Evolutionary conservation across 306 rosid species (phyloP), one percentile per base, ranked within the genome.

Genomic region (Abrus pulchellus): DNA sequence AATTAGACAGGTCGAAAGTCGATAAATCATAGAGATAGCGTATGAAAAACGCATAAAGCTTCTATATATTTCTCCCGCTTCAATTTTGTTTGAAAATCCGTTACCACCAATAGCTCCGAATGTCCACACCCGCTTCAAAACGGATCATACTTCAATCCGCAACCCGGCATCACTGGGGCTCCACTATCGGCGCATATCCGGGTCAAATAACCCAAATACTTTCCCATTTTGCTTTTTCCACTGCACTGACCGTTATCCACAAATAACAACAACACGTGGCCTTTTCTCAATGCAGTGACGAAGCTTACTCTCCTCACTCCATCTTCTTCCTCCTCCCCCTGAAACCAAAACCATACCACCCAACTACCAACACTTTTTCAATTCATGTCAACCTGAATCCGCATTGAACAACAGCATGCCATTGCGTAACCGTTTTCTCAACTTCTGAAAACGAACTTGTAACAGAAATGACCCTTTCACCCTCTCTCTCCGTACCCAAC

Each of bases 241-340:
- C 0, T 5, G 65, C 74, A 20, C 43, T n/a, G 67, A 72, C 81
- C 76, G 87, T 90, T 93, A 91, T 91, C 97, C 92, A 83, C 79
- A 80, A 88, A 83, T 60, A 33, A 57, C 84, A 74, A 77, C 90
- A 74, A 77, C 90, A 90, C 93, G 98, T 86, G 98, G 80, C 92
- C 71, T 83, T 86, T 79, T 68, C 81, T 80, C 63, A 34, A 78
- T 68, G 88, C 59, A 38, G 52, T 64, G 85, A 27, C 59, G 9
- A 29, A 40, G 49, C 49, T 72, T 53, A 9, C 49, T 61, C 74
- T 41, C 49, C 62, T 14, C n/a, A 2, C 52, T 36, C 8, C 67
- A 5, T 62, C 47, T 68, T 52, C 81, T 56, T 48, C 85, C 52
- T 3, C 43, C 34, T 44, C 13, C 44, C 40, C 47, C 87, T 67